Conservation (phyloP, 164 flowering plant species). For the Taxillus chinensis region DNA sequence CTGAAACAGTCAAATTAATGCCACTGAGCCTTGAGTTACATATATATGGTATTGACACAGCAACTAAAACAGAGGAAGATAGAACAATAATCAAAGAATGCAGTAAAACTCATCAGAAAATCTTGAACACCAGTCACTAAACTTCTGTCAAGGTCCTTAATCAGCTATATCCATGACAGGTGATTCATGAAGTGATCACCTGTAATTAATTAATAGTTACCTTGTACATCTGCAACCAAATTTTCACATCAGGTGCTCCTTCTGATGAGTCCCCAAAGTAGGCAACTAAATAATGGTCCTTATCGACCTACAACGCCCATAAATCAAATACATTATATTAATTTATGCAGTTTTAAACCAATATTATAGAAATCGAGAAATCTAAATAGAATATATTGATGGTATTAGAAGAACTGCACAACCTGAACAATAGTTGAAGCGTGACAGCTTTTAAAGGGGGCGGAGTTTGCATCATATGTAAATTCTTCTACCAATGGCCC, state of each 20-base stretch:
- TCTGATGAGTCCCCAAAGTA: conserved; percentile 82
- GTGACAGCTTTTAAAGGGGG: conserved; percentile 81
- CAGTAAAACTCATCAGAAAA: too few relatives aligned
- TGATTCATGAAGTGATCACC: too few relatives aligned
- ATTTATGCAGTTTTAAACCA: neutral
- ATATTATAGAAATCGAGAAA: neutral
- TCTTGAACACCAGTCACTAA: too few relatives aligned
- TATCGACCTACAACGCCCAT: conserved; percentile 42
- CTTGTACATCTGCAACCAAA: conserved; percentile 81
- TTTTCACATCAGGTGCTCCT: conserved; percentile 91
- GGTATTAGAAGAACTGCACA: neutral
- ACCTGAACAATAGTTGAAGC: conserved; percentile 98
- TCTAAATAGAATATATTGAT: neutral
- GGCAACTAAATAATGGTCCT: conserved; percentile 68
- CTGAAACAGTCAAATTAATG: too few relatives aligned
- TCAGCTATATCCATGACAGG: too few relatives aligned
- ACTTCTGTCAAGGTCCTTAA: too few relatives aligned
- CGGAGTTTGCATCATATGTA: conserved; percentile 55
- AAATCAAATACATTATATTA: neutral
- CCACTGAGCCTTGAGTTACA: too few relatives aligned
- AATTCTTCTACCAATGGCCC: conserved; percentile 45
- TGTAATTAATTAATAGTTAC: conserved; percentile 15
- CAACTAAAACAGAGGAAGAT: too few relatives aligned
- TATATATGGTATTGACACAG: too few relatives aligned
- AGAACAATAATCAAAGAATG: too few relatives aligned